Percentiles rank a stretch among this genome's conserved stretches.
Conservation (phyloP, 768 basidiomycete genomes). For the Piloderma croceum region DNA sequence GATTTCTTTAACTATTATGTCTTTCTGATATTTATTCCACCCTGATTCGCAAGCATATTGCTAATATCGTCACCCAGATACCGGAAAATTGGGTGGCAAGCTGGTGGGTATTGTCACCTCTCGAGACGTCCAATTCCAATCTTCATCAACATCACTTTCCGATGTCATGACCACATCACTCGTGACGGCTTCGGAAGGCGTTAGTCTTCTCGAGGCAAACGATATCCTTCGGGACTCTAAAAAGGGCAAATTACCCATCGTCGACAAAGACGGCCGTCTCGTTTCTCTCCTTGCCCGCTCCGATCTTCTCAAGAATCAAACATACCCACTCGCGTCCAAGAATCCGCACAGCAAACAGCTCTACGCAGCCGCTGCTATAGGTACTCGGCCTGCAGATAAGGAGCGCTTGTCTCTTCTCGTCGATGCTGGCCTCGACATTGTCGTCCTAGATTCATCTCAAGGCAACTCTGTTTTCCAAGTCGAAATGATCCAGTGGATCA, state of each 20-base stretch:
- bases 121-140: slow-evolving; percentile 92
- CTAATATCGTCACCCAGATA: slow-evolving; percentile 49
- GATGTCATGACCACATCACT: slow-evolving; percentile 88
- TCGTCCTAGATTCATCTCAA: slow-evolving; percentile 92
- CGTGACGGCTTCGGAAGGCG: slow-evolving; percentile 81
- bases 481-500: slow-evolving; percentile 95
- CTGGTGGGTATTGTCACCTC: slow-evolving; percentile 95
- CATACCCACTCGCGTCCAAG: slow-evolving; percentile 92
- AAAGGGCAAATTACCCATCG: slow-evolving; percentile 93
- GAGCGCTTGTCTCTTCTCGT: slow-evolving; percentile 82
- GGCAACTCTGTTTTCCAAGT: slow-evolving; percentile 92
- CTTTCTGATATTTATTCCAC: slow-evolving; percentile 7
- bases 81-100: slow-evolving; percentile 81
- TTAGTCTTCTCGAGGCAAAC: slow-evolving; percentile 90
- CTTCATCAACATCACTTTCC: slow-evolving; percentile 55
- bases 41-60: slow-evolving; percentile 3
- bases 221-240: slow-evolving; percentile 91
- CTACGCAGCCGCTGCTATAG: slow-evolving; percentile 92
- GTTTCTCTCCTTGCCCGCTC: slow-evolving; percentile 89
- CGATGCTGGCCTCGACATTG: slow-evolving; percentile 93
- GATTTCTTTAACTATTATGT: slow-evolving; percentile 21
- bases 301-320: slow-evolving; percentile 95
- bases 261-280: slow-evolving; percentile 61
- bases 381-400: slow-evolving; percentile 84
- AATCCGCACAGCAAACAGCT: slow-evolving; percentile 89